Evolutionary conservation across 108 stramenopile genomes (phyloP).

Genomic region (Conticribra guillardii): DNA sequence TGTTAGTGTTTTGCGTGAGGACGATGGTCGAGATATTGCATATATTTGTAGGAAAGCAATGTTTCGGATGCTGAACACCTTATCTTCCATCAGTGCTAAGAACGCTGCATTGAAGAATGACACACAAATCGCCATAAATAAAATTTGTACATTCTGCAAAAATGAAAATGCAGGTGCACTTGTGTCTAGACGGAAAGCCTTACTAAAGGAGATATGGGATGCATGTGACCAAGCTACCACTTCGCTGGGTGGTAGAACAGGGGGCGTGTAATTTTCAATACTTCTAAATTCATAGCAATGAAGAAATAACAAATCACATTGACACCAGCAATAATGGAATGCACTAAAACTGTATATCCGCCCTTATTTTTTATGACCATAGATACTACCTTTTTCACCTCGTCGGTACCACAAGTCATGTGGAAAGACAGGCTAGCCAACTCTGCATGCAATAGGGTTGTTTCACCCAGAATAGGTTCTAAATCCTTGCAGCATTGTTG

Average conservation of each 20-base stretch:
- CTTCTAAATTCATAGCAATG: neutral
- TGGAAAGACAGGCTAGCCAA: no score
- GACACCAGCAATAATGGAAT: no score
- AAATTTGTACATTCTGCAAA: slow-evolving; percentile 67
- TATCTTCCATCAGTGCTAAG: slow-evolving; percentile 48
- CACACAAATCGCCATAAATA: slow-evolving; percentile 52
- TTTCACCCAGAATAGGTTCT: no score
- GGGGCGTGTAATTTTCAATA: slow-evolving; percentile 15
- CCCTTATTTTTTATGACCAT: no score
- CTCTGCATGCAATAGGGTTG: no score
- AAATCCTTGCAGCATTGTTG: no score
- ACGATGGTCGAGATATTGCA: slow-evolving; percentile 61
- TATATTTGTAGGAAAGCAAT: slow-evolving; percentile 59
- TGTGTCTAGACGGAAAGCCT: slow-evolving; percentile 58
- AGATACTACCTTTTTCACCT: no score
- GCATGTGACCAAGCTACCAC: slow-evolving; percentile 15
- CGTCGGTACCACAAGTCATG: no score
- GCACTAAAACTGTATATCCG: no score
- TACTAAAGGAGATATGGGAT: slow-evolving; percentile 73
- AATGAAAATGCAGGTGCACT: slow-evolving; percentile 62
- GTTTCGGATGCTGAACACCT: slow-evolving; percentile 63
- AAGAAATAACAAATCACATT: no score
- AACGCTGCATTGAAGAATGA: slow-evolving; percentile 42
- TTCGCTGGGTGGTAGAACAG: slow-evolving; percentile 17
- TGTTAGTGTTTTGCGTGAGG: slow-evolving; percentile 66